Evolutionary conservation across 116 monocot species (phyloP).

Genomic region (Thalassia testudinum): DNA sequence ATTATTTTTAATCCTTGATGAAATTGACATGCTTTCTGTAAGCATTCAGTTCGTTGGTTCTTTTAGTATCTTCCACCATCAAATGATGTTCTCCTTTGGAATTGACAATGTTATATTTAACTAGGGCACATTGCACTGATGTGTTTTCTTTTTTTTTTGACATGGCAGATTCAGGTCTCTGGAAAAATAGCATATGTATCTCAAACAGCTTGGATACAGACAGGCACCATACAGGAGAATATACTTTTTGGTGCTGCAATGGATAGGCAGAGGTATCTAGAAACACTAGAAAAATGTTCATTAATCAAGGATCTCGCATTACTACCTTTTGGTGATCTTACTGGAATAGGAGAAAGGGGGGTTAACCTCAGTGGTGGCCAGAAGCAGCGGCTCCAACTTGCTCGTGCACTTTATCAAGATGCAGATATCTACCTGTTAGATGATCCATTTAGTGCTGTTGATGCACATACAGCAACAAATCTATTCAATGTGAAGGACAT

Average conservation of each 20-base stretch:
- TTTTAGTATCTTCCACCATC: too few relatives aligned
- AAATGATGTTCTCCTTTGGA: too few relatives aligned
- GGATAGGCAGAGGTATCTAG: slow-evolving; percentile 52
- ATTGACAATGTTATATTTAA: too few relatives aligned
- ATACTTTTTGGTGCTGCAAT: slow-evolving; percentile 69
- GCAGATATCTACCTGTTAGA: slow-evolving; percentile 83
- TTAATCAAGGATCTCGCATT: slow-evolving; percentile 62
- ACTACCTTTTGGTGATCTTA: slow-evolving; percentile 68
- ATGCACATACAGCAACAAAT: slow-evolving; percentile 76
- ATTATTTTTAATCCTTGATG: too few relatives aligned
- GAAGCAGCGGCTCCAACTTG: slow-evolving; percentile 88
- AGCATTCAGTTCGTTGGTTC: too few relatives aligned
- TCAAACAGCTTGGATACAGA: slow-evolving; percentile 86
- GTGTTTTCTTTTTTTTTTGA: slow-evolving; percentile 1
- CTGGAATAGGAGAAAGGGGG: slow-evolving; percentile 86
- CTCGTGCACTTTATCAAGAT: slow-evolving; percentile 78
- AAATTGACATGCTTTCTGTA: too few relatives aligned
- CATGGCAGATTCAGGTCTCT: slow-evolving; percentile 48
- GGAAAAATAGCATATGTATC: slow-evolving; percentile 87
- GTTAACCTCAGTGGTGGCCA: slow-evolving; percentile 91
- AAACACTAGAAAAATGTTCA: slow-evolving; percentile 65
- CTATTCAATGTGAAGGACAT: slow-evolving; percentile 53
- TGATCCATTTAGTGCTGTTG: slow-evolving; percentile 94
- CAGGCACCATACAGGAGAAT: slow-evolving; percentile 71
- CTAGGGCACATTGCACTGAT: too few relatives aligned